Evolutionary conservation across 148 eudicot species (phyloP).

Genomic region (Nyssa sinensis): DNA sequence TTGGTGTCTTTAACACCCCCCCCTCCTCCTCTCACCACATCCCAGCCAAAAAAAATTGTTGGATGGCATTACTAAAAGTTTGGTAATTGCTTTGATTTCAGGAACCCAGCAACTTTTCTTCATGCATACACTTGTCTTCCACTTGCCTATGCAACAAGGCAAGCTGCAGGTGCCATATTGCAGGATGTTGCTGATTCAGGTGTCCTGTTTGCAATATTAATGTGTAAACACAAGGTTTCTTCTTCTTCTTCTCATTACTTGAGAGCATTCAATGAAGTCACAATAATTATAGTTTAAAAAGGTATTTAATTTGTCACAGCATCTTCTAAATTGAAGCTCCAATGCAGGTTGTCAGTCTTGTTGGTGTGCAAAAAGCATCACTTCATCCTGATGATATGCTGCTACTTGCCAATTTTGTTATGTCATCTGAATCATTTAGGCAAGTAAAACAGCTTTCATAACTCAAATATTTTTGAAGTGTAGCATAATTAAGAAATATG

Average conservation of each 20-base stretch:
- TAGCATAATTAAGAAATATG: neutral
- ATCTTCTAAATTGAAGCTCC: slow-evolving; percentile 24
- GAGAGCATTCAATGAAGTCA: neutral
- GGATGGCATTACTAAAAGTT: neutral
- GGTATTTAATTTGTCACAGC: slow-evolving; percentile 1
- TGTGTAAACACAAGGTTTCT: slow-evolving; percentile 88
- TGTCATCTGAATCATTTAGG: slow-evolving; percentile 97
- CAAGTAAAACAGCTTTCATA: slow-evolving; percentile 26
- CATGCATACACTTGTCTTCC: slow-evolving; percentile 99
- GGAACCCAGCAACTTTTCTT: slow-evolving; percentile 98
- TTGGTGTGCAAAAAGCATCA: slow-evolving; percentile 90
- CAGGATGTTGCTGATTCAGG: slow-evolving; percentile 97
- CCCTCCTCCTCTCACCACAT: no score
- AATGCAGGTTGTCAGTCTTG: slow-evolving; percentile 91
- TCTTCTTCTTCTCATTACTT: neutral
- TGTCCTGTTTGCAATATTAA: slow-evolving; percentile 87
- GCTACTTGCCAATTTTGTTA: slow-evolving; percentile 85
- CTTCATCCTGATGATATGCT: slow-evolving; percentile 98
- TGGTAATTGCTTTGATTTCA: slow-evolving; percentile 23
- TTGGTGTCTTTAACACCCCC: no score
- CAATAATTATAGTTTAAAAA: neutral
- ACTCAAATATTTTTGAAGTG: neutral
- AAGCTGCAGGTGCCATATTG: slow-evolving; percentile 91
- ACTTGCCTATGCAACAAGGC: slow-evolving; percentile 88
- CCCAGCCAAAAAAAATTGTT: no score